A percentile compares a stretch with the other conserved stretches of the same genome.
Conservation (phyloP, 495 filamentous ascomycete species). For the Clavariopsis aquatica region DNA sequence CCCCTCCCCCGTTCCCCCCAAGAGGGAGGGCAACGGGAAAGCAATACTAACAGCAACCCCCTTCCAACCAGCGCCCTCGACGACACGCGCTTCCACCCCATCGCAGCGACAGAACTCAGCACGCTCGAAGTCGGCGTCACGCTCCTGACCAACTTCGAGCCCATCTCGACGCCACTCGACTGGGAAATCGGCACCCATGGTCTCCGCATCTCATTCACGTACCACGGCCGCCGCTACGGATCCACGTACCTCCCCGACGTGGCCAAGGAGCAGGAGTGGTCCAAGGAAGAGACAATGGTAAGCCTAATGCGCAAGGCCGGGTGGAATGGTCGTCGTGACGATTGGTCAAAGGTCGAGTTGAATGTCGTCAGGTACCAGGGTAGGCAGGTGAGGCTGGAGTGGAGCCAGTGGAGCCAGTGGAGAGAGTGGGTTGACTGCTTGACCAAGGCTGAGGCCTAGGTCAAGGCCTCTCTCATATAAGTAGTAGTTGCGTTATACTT, state of each 20-base stretch:
- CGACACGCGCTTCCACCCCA: constrained; percentile 81
- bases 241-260: constrained; percentile 94
- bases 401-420: constrained; percentile 75
- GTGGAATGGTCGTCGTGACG: constrained; percentile 66
- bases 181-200: constrained; percentile 88
- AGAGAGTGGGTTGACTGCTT: constrained; percentile 63
- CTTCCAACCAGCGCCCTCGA: constrained; percentile 86
- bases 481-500: too few species aligned
- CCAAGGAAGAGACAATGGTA: constrained; percentile 84
- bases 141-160: constrained; percentile 50
- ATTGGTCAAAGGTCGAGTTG: constrained; percentile 77
- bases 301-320: constrained; percentile 94
- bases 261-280: constrained; percentile 89
- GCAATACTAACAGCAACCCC: constrained; percentile 11
- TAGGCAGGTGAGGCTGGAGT: constrained; percentile 66
- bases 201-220: constrained; percentile 55
- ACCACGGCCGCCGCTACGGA: constrained; percentile 46
- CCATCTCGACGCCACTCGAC: constrained; percentile 67
- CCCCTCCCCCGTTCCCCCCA: constrained; percentile 36
- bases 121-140: constrained; percentile 49
- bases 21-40: neutral
- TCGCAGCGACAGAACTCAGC: constrained; percentile 62
- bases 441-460: too few species aligned
- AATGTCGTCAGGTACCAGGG: constrained; percentile 81
- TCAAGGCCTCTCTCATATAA: too few species aligned